phyloP scores from a whole-genome alignment of 2,329 filamentous ascomycete species.

The Acarospora socialis region DNA sequence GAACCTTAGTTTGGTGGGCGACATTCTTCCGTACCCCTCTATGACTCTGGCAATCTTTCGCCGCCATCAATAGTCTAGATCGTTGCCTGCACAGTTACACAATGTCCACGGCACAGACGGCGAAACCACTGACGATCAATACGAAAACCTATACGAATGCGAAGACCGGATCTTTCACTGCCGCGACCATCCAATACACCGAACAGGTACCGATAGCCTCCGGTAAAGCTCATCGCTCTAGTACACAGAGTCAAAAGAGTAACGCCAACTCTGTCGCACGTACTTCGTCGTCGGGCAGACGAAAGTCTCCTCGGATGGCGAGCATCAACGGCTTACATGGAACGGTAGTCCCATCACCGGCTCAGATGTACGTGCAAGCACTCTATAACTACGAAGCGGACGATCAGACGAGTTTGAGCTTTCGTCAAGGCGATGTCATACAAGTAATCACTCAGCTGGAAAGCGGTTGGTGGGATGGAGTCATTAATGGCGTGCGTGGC shows the following conservation, averaged over 20 bases:
- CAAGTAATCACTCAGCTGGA: slow-evolving; percentile 97
- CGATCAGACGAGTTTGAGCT: slow-evolving; percentile 91
- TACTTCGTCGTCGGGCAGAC: slow-evolving; percentile 5
- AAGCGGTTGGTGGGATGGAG: slow-evolving; percentile 98
- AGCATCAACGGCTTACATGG: slow-evolving; percentile 38
- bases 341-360: slow-evolving; percentile 32
- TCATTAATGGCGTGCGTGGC: slow-evolving; percentile 89
- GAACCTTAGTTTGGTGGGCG: no score
- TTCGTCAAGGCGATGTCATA: slow-evolving; percentile 92
- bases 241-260: slow-evolving; percentile 16
- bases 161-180: slow-evolving; percentile 25
- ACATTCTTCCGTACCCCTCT: no score
- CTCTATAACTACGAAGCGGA: slow-evolving; percentile 97
- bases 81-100: no score
- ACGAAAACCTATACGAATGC: slow-evolving; percentile 16
- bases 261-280: slow-evolving; percentile 4
- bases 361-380: slow-evolving; percentile 80
- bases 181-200: slow-evolving; percentile 29
- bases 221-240: slow-evolving; percentile 18
- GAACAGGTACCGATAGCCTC: slow-evolving; percentile 24
- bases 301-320: no score
- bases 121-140: slow-evolving; percentile 10
- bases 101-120: slow-evolving; percentile 9
- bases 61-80: no score
- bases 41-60: no score